A percentile compares a stretch with the other conserved stretches of the same genome.
phyloP scores from a whole-genome alignment of 352 stramenopile species.

The Halophytophthora polymorphica region DNA sequence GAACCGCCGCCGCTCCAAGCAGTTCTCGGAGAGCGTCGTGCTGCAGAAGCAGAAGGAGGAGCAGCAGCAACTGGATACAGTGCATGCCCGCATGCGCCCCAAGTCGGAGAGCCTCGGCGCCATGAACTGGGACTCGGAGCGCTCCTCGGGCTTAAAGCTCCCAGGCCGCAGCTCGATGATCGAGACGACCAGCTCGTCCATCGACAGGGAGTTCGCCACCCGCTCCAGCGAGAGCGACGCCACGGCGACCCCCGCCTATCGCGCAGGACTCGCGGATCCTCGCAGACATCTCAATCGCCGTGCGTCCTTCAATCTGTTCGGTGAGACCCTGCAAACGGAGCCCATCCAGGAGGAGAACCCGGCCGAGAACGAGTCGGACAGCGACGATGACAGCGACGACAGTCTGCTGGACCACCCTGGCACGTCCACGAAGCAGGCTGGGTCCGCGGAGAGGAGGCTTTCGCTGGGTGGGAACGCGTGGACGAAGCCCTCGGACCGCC shows the following conservation, averaged over 20 bases:
- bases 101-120: slow-evolving; percentile 46
- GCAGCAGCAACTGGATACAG: slow-evolving; percentile 25
- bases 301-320: slow-evolving; percentile 61
- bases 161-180: slow-evolving; percentile 33
- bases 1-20: slow-evolving; percentile 70
- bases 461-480: slow-evolving; percentile 17
- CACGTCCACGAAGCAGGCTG: slow-evolving; percentile 8
- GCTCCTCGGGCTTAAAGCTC: slow-evolving; percentile 11
- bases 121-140: slow-evolving; percentile 23
- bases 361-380: slow-evolving; percentile 36
- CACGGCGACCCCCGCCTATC: slow-evolving; percentile 18
- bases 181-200: slow-evolving; percentile 21
- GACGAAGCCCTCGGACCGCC: slow-evolving; percentile 16
- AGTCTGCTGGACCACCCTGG: slow-evolving; percentile 16
- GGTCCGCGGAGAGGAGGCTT: slow-evolving; percentile 18
- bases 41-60: slow-evolving; percentile 58
- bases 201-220: slow-evolving; percentile 16
- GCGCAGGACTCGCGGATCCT: slow-evolving; percentile 40
- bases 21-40: slow-evolving; percentile 74
- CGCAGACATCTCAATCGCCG: slow-evolving; percentile 65
- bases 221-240: slow-evolving; percentile 18
- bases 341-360: slow-evolving; percentile 67
- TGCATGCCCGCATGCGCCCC: slow-evolving; percentile 31
- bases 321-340: slow-evolving; percentile 40
- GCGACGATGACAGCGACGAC: slow-evolving; percentile 36